These are phyloP conservation scores for Carex scoparia DNA, from an alignment of 176 grass and related monocot species.

Conservation along the genomic window DNA sequence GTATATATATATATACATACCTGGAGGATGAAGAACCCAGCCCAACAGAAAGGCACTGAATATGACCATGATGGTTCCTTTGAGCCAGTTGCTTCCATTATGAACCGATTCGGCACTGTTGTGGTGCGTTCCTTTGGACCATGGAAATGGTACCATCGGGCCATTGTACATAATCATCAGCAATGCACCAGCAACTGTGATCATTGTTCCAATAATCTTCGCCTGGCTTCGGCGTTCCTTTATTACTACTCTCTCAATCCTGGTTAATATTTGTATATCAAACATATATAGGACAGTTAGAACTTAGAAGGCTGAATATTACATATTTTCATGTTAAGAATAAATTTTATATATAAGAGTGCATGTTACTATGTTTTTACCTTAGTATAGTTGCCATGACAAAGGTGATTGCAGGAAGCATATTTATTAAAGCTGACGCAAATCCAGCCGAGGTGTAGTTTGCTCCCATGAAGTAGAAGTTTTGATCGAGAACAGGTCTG, in stretches of 20 bases:
- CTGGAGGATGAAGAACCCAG: conserved; percentile 81
- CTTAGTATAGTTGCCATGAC: conserved; percentile 53
- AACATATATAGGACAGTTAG: not conserved
- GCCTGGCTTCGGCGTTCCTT: conserved; percentile 67
- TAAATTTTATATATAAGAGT: not conserved
- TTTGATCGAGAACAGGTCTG: conserved; percentile 89
- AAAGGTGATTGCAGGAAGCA: conserved; percentile 78
- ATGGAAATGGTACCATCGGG: conserved; percentile 54
- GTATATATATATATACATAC: conserved; percentile 5
- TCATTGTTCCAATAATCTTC: conserved; percentile 62
- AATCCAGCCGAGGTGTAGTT: conserved; percentile 65
- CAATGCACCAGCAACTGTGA: conserved; percentile 67
- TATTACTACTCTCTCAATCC: conserved; percentile 70
- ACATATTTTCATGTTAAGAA: not conserved
- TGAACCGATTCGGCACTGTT: not conserved
- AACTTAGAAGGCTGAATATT: not conserved
- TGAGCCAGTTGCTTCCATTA: conserved; percentile 37
- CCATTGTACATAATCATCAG: conserved; percentile 89
- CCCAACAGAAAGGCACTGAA: conserved; percentile 63
- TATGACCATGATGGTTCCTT: conserved; percentile 56
- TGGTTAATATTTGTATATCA: conserved; percentile 3
- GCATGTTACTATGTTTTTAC: conserved; percentile 1
- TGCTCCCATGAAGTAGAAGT: conserved; percentile 69
- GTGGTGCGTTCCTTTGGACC: conserved; percentile 54
- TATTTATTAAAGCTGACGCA: conserved; percentile 65